phyloP scores from a whole-genome alignment of 192 early-diverging fungal genomes.

The Backusella morwellensis region DNA sequence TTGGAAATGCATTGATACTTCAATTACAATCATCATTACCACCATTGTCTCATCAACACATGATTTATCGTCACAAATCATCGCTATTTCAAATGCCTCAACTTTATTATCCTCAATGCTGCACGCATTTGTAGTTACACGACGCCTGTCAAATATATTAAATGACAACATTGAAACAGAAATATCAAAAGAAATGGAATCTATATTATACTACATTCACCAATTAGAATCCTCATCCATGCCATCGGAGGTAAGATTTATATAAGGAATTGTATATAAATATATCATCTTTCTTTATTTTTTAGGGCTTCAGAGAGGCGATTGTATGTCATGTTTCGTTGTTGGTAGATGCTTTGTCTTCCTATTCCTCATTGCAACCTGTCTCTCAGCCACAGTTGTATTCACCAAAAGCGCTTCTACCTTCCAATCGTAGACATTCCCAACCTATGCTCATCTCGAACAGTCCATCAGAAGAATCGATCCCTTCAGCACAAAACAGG shows the following conservation, averaged over 20 bases:
- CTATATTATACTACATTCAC: conserved; percentile 1
- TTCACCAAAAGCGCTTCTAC: not conserved
- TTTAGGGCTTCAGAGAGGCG: not conserved
- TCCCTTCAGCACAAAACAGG: not conserved
- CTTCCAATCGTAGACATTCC: not conserved
- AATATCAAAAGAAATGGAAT: not conserved
- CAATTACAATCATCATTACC: not conserved
- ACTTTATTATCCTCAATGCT: conserved; percentile 6
- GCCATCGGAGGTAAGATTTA: not conserved
- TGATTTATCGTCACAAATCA: conserved; percentile 1
- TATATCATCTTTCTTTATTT: not conserved
- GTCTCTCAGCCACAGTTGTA: not conserved
- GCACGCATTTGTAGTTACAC: not conserved
- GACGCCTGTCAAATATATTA: not conserved
- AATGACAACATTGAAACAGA: not conserved
- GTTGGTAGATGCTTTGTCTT: not conserved
- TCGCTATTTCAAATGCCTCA: conserved; percentile 1
- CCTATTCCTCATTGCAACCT: not conserved
- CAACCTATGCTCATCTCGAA: not conserved
- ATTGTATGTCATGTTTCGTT: not conserved
- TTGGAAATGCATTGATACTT: not conserved
- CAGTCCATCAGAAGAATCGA: not conserved
- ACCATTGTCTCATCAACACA: not conserved
- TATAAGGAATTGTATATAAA: not conserved
- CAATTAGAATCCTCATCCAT: not conserved